Evolutionary conservation across 768 basidiomycete genomes (phyloP).

Genomic region (Trametes elegans): DNA sequence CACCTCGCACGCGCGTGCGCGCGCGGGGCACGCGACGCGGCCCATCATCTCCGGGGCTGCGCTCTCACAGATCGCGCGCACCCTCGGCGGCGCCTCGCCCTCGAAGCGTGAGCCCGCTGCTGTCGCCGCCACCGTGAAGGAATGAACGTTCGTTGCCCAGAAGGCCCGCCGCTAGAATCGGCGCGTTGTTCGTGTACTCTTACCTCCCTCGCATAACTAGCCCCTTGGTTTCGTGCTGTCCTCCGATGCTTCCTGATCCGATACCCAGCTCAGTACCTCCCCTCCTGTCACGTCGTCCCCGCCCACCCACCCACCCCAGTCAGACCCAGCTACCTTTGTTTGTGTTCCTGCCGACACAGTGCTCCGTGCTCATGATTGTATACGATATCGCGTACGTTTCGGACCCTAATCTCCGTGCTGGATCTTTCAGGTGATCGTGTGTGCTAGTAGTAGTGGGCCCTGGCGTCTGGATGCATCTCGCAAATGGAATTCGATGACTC

Average conservation of each 20-base stretch:
- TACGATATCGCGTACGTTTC: slow-evolving; percentile 15
- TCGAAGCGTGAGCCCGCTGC: slow-evolving; percentile 20
- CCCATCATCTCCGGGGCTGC: slow-evolving; percentile 77
- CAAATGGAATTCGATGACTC: slow-evolving; percentile 2
- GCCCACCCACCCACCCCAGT: not conserved
- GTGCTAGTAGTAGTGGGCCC: slow-evolving; percentile 11
- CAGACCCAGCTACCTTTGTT: not conserved
- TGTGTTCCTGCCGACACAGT: not conserved
- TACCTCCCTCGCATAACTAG: slow-evolving; percentile 1
- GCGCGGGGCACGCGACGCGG: slow-evolving; percentile 45
- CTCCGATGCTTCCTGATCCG: not conserved
- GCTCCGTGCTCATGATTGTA: slow-evolving; percentile 8
- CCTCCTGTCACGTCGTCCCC: not conserved
- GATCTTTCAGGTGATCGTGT: slow-evolving; percentile 17
- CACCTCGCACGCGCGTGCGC: slow-evolving; percentile 32
- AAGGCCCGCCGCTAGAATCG: not conserved
- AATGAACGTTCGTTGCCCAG: slow-evolving; percentile 10
- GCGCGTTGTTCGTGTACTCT: not conserved
- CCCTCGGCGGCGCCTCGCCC: slow-evolving; percentile 43
- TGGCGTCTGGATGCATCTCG: slow-evolving; percentile 14
- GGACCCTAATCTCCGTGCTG: slow-evolving; percentile 14
- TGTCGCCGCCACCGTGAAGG: slow-evolving; percentile 17
- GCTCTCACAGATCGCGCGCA: slow-evolving; percentile 60
- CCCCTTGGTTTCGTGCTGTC: slow-evolving; percentile 2
- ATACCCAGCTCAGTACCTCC: slow-evolving; percentile 13